Base-by-base conservation (phyloP, 1,284 basidiomycete genomes). In the Malassezia sp. region DNA sequence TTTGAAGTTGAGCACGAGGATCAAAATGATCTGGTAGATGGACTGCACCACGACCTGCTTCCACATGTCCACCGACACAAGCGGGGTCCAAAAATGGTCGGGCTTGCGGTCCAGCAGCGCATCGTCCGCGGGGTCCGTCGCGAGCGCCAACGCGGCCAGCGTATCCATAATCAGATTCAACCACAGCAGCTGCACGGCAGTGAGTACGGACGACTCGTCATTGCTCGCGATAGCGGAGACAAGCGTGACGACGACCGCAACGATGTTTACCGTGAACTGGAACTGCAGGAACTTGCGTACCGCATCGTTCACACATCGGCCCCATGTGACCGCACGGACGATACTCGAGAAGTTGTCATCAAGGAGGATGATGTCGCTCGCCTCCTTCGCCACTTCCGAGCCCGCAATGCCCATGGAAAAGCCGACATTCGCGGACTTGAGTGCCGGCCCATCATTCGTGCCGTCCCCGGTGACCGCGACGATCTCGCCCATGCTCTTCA, bases 401-500 rank as follows among this genome's bases (percentile, higher is more conserved):
- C 93, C 93, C 31, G 90, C 82, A 59, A 99, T 88, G 69, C 93
- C 93, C 93, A 99, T 99, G 47, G 68, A 62, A 44, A 60, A 70
- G 33, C 67, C 67, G 33, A 67, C 60, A 41, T 68, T 66, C 48
- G 67, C 67, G 3, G 85, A 84, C 76, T 93, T 96, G 61, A 96
- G 79, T 9, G 91, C 90, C 29, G 91, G 90, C 0, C 88, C 91
- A 66, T 97, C 91, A 71, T 97, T 97, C 23, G 90, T 95, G 59
- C 93, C 91, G 63, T 97, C 93, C 52, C 93, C 93, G 21, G 93
- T 97, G 36, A 96, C 91, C 61, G 86, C 89, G 43, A 96, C 90
- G 50, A 91, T 82, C 71, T 95, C 87, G 12, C 88, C 90, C 52
- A 90, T 77, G 22, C 76, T 75, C 71, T 89, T 87, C 39, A 96